phyloP scores from a whole-genome alignment of 2,329 filamentous ascomycete species.

The Reticulascus tulasneorum region DNA sequence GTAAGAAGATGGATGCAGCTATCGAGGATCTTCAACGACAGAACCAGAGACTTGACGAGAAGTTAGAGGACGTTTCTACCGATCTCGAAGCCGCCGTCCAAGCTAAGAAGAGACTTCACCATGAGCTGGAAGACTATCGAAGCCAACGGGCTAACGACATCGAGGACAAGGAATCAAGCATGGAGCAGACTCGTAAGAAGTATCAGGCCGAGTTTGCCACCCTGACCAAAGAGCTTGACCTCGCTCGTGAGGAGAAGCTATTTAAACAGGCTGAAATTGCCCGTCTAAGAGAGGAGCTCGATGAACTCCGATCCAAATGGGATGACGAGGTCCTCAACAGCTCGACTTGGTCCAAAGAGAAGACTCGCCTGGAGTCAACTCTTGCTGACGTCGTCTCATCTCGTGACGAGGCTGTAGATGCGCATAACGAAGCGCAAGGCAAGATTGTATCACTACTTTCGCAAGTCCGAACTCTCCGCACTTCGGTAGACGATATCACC shows the following conservation, averaged over 20 bases:
- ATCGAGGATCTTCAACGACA: conserved; percentile 89
- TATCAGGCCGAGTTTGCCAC: conserved; percentile 91
- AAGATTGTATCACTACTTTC: conserved; percentile 88
- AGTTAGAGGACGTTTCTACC: conserved; percentile 84
- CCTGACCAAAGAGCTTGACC: conserved; percentile 85
- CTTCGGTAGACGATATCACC: conserved; percentile 78
- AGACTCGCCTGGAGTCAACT: conserved; percentile 83
- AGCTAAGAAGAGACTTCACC: conserved; percentile 89
- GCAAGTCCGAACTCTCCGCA: conserved; percentile 80
- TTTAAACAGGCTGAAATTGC: conserved; percentile 85
- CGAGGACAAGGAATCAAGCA: conserved; percentile 91
- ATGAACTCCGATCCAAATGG: conserved; percentile 93
- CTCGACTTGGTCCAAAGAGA: conserved; percentile 98
- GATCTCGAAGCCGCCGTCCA: conserved; percentile 83
- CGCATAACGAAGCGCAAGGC: conserved; percentile 91
- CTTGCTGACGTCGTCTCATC: conserved; percentile 84
- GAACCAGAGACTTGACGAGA: conserved; percentile 85
- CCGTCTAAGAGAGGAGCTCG: conserved; percentile 88
- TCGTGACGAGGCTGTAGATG: conserved; percentile 87
- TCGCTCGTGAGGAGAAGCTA: conserved; percentile 83
- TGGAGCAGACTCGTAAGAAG: conserved; percentile 97
- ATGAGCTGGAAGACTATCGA: conserved; percentile 96
- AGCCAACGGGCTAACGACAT: conserved; percentile 93
- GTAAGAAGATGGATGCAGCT: conserved; percentile 80
- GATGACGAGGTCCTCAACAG: conserved; percentile 97